Base-by-base conservation (phyloP, 1,139 yeast genomes). In the Pichia terricola region DNA sequence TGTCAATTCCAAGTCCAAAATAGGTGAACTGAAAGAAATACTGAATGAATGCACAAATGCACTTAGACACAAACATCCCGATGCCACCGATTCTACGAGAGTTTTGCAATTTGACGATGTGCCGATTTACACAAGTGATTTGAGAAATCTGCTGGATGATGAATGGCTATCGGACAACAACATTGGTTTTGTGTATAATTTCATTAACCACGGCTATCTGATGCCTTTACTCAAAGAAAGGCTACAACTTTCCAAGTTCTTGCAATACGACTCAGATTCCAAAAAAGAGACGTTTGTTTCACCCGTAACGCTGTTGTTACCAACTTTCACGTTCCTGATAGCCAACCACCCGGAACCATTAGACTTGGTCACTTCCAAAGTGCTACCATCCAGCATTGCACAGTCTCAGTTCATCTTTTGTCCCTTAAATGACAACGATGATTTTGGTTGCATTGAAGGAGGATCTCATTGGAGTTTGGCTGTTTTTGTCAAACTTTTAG, bases 81-180 rank as follows among this genome's bases (percentile, higher is more conserved):
- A 36, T 16, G 16, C 3, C 33, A 31, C 64, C 7, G 72, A 70
- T 53, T 67, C 73, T 58, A 74, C 67, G 69, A 71, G 63, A 65
- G 69, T 58, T 67, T 73, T 54, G 69, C 74, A 63, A 71, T 55
- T 65, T 48, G 65, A 66, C 40, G 75, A 70, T 48, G 64, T 70
- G 5, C 63, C 75, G 1, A 60, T 75, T 3, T 71, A 69, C 50
- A 61, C 65, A 38, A 68, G 67, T 37, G 82, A 77, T 53, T 48
- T 76, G 25, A 62, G 54, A 44, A 72, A 68, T 53, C 59, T 70
- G 35, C 59, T 59, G 42, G 68, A 68, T 40, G 83, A 75, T 31
- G 82, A 80, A 55, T 83, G 94, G 94, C 63, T 84, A 32, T 80
- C 79, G 54, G 94, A 83, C 55, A 81, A 80, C 54, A 77, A 80